Evolutionary conservation across 192 early-diverging fungal species (phyloP), one percentile per base, ranked within the genome.

Genomic region (Entomortierella beljakovae): DNA sequence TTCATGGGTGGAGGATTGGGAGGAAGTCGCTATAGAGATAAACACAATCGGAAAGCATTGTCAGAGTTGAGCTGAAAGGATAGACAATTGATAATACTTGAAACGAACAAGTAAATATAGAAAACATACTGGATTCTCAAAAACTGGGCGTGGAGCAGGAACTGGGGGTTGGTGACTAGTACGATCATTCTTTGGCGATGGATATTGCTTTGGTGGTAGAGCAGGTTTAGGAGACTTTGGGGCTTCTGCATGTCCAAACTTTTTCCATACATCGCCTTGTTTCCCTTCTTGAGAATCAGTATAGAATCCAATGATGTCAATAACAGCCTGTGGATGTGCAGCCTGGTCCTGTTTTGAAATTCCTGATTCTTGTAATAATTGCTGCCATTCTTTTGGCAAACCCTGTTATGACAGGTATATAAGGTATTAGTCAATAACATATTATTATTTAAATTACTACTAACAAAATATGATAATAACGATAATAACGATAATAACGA

Each of bases 261-360:
- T 88, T 42, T 82, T 70, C 84, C 83, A 88, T n/a, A 88, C 81
- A 56, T 87, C 76, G 34, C 56, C 60, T 18, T 64, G 70, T 33
- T 80, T 82, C 23, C 65, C 77, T 52, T 82, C 69, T 52, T 77
- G 69, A 16, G 71, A 84, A 57, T 95, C 93, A 73, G 89, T 89
- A 85, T 94, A 95, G 71, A 94, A 95, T 65, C 88, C 88, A 82
- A 95, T 92, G 54, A 93, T 90, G 70, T 95, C 93, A 38, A 94
- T 84, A 25, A 95, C 91, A n/a, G 93, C 93, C 84, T 98, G 95
- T 48, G 96, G 96, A 82, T 99, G 91, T 46, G 93, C 93, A 71
- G 94, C 90, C 86, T 98, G 96, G 63, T 99, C 94, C 82, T 94
- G 91, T 71, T 95, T 94, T 56, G 96, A 90, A 64, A 99, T 99